phyloP scores from a whole-genome alignment of 192 early-diverging fungal genomes.

The Backusella australiensis region DNA sequence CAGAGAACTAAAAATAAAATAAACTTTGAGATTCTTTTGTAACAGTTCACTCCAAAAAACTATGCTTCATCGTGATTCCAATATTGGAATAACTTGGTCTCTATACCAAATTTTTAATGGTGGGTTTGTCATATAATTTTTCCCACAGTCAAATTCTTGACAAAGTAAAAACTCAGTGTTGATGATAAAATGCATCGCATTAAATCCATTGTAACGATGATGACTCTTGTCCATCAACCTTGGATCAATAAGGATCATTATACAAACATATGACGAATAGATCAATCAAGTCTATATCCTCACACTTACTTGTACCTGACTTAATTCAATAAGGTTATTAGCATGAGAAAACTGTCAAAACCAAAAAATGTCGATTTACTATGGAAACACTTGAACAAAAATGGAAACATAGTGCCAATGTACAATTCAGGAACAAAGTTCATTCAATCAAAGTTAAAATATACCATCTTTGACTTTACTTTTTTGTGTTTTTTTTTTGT shows the following conservation, averaged over 20 bases:
- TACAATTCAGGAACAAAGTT: too few species aligned
- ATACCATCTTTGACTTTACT: too few species aligned
- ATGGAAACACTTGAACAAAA: not conserved
- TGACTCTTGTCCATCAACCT: too few species aligned
- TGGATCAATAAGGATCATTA: too few species aligned
- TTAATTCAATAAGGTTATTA: not conserved
- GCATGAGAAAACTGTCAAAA: not conserved
- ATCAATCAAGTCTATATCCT: too few species aligned
- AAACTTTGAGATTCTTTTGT: not conserved
- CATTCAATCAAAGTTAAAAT: too few species aligned
- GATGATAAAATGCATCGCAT: not conserved
- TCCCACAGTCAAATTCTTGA: not conserved
- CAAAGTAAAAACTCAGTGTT: not conserved
- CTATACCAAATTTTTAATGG: not conserved
- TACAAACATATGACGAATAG: too few species aligned
- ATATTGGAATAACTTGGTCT: too few species aligned
- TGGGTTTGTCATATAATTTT: not conserved
- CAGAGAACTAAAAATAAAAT: not conserved
- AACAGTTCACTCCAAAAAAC: not conserved
- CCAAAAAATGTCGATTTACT: too few species aligned
- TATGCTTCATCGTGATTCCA: not conserved
- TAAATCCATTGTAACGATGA: too few species aligned
- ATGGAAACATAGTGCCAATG: not conserved
- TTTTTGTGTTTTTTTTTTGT: too few species aligned
- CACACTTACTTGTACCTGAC: not conserved